Base-by-base conservation (phyloP, 73 alveolate species). In the Breviolum minutum region DNA sequence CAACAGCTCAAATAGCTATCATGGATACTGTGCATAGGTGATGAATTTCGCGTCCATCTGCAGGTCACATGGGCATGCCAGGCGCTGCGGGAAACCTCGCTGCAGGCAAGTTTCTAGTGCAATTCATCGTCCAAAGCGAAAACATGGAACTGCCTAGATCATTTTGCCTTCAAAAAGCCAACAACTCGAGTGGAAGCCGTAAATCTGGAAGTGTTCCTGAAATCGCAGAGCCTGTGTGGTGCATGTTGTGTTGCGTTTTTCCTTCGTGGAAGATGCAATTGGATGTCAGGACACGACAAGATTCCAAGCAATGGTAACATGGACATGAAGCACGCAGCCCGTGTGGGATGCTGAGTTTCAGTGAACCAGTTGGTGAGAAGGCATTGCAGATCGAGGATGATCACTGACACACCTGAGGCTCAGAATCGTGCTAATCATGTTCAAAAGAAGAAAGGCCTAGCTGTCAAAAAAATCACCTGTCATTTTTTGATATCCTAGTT, bases 271-370 rank as follows among this genome's bases (percentile, higher is more conserved):
- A 22, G 77, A 17, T 22, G 63, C 63, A 0, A n/a, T 6, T 40
- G 10, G 27, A 7, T 80, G 27, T 68, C 63, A 80, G 88, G 88
- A 10, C 88, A 40, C 88, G 88, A 80, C 27, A 80, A 80, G 88
- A 80, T 80, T 83, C 26, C 92, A 24, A 83, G 92, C 54, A 76
- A n/a, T 76, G 92, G 92, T 19, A n/a, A 30, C 26, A 83, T 83
- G 92, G 92, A 83, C 92, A 60, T 83, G 92, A 83, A 54, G 73
- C 92, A 83, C 22, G 63, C 92, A 48, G 92, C 92, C 92, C 92
- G 92, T 83, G 92, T 83, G 26, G 74, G 27, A 17, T 6, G 22
- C 89, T 81, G 32, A 81, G 89, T 40, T 77, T 9, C 24, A 68
- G 77, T 68, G 77, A 17, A 22, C 4, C 77, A 68, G 24, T 17